Conservation (phyloP, 1,284 basidiomycete genomes). For the Pseudozyma tsukubaensis region DNA sequence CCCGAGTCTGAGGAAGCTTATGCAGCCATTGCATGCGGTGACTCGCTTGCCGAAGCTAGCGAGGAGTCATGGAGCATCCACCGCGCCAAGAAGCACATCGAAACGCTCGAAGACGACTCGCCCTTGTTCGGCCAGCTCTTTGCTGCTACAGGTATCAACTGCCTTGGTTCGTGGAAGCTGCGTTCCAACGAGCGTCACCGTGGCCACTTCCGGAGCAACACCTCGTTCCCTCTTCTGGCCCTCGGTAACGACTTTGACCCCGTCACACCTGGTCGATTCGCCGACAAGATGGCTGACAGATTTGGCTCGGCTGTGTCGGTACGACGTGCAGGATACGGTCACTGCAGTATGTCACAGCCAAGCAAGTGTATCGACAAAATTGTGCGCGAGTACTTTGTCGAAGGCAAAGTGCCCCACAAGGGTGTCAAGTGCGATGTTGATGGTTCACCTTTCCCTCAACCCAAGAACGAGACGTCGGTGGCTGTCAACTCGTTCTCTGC, state of each 20-base stretch:
- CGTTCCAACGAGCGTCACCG: slow-evolving; percentile 48
- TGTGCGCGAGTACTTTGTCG: slow-evolving; percentile 50
- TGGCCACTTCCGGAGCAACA: slow-evolving; percentile 46
- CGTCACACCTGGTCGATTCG: slow-evolving; percentile 49
- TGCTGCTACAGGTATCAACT: slow-evolving; percentile 25
- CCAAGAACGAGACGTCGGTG: slow-evolving; percentile 17
- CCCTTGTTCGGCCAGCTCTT: slow-evolving; percentile 47
- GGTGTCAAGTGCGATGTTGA: slow-evolving; percentile 44
- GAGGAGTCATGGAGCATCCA: slow-evolving; percentile 34
- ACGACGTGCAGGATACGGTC: slow-evolving; percentile 45
- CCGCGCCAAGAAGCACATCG: slow-evolving; percentile 28
- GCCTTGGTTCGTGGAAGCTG: slow-evolving; percentile 40
- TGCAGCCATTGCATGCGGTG: slow-evolving; percentile 46
- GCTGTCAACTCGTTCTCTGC: slow-evolving; percentile 11
- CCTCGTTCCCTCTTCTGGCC: slow-evolving; percentile 46
- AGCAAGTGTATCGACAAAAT: slow-evolving; percentile 52
- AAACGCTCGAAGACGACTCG: slow-evolving; percentile 35
- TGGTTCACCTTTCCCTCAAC: slow-evolving; percentile 34
- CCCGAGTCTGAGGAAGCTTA: slow-evolving; percentile 36
- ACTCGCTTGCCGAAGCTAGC: slow-evolving; percentile 22
- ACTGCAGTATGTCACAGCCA: slow-evolving; percentile 49
- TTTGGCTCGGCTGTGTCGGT: slow-evolving; percentile 46
- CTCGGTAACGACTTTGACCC: slow-evolving; percentile 58
- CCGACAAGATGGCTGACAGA: slow-evolving; percentile 43
- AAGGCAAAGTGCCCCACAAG: slow-evolving; percentile 47